Conservation (phyloP, 2,329 filamentous ascomycete species). For the Trichoderma sp. region DNA sequence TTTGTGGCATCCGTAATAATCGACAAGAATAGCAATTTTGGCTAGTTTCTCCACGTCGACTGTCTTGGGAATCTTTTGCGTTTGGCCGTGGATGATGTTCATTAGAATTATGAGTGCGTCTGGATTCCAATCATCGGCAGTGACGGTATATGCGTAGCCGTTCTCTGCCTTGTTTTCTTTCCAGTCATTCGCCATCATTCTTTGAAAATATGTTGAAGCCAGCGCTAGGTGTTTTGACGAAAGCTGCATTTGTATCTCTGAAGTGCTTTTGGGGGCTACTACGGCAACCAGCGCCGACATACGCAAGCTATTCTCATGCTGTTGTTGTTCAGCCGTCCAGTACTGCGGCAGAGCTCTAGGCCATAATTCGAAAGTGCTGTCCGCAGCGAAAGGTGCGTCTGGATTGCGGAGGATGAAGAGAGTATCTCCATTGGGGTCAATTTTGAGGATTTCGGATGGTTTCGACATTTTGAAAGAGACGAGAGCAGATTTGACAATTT, state of each 20-base stretch:
- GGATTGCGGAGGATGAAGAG: slow-evolving; percentile 14
- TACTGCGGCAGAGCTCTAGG: not conserved
- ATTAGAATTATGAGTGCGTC: slow-evolving; percentile 48
- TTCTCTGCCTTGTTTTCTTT: slow-evolving; percentile 15
- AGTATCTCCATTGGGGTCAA: slow-evolving; percentile 18
- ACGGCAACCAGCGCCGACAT: too few species aligned
- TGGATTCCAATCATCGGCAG: slow-evolving; percentile 37
- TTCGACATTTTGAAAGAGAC: not conserved
- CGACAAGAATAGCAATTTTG: slow-evolving; percentile 49
- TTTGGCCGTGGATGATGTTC: slow-evolving; percentile 50
- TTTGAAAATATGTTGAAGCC: slow-evolving; percentile 37
- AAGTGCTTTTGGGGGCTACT: not conserved
- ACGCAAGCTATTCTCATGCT: not conserved
- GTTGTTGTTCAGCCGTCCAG: not conserved
- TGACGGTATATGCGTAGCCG: slow-evolving; percentile 10
- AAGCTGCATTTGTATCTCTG: slow-evolving; percentile 29
- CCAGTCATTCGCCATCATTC: slow-evolving; percentile 27
- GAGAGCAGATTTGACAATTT: too few species aligned
- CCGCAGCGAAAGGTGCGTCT: not conserved
- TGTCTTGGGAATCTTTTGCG: slow-evolving; percentile 43
- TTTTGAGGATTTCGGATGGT: not conserved
- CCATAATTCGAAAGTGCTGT: not conserved
- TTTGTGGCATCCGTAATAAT: slow-evolving; percentile 49
- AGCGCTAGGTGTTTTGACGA: slow-evolving; percentile 44
- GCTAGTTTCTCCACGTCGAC: slow-evolving; percentile 47